These are phyloP conservation scores for Trifolium subterraneum DNA, from an alignment of 306 rosid genomes.

Conservation along the genomic window DNA sequence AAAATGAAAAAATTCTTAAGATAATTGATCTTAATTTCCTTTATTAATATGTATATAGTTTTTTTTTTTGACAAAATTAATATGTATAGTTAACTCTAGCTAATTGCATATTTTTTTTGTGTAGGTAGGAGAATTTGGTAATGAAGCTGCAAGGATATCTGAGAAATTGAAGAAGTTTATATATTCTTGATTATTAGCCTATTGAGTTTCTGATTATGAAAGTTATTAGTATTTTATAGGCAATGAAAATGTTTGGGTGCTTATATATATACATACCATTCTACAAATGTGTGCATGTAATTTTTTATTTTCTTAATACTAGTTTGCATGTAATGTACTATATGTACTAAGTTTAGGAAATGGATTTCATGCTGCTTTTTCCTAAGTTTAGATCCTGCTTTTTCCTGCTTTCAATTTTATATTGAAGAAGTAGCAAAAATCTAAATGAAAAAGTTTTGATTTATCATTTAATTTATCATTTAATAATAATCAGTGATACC, in stretches of 20 bases:
- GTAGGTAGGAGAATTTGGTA: conserved; percentile 51
- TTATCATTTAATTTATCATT: conserved; percentile 23
- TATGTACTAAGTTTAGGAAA: no score
- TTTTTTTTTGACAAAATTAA: not conserved
- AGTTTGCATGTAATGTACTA: not conserved
- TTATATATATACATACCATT: not conserved
- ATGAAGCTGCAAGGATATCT: conserved; percentile 54
- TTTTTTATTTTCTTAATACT: no score
- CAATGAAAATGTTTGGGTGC: not conserved
- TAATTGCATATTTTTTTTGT: conserved; percentile 31
- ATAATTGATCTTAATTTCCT: not conserved
- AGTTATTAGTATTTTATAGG: no score
- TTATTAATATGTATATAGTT: not conserved
- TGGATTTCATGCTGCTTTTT: no score
- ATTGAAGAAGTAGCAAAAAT: conserved; percentile 1
- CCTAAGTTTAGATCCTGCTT: conserved; percentile 24
- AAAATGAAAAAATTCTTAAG: not conserved
- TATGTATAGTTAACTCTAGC: conserved; percentile 7
- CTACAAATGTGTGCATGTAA: not conserved
- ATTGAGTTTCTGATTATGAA: not conserved
- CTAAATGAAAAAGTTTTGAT: conserved; percentile 9
- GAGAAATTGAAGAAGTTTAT: conserved; percentile 57
- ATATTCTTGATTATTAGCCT: conserved; percentile 32
- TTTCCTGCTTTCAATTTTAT: conserved; percentile 10
- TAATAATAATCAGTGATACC: not conserved